phyloP scores from a whole-genome alignment of 257 asterid genomes.

The Cinchona pubescens region DNA sequence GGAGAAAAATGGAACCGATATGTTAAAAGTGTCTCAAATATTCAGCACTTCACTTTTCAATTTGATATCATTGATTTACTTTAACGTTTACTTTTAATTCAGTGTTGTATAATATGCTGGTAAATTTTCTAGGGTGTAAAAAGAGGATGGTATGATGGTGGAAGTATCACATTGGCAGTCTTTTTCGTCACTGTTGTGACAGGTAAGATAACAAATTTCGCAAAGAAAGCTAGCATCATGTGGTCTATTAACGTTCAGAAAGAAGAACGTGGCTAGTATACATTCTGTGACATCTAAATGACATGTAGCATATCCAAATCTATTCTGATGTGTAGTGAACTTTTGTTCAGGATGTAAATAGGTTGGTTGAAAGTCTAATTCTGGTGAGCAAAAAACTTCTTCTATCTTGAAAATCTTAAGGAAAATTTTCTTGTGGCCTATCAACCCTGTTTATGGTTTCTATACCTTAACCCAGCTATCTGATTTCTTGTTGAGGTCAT shows the following conservation, averaged over 20 bases:
- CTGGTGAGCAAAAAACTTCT: not conserved
- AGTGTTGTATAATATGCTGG: not conserved
- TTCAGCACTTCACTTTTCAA: not conserved
- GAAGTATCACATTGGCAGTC: conserved; percentile 93
- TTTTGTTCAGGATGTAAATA: not conserved
- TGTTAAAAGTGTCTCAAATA: not conserved
- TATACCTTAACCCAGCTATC: not conserved
- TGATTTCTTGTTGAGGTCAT: conserved; percentile 1
- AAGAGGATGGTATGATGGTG: conserved; percentile 99
- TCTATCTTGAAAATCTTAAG: not conserved
- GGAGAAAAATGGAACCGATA: not conserved
- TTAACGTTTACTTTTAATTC: not conserved
- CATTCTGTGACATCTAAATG: not conserved
- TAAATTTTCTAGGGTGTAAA: conserved; percentile 66
- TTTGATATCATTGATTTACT: not conserved
- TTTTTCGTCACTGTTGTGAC: conserved; percentile 77
- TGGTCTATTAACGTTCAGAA: not conserved
- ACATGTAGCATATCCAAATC: not conserved
- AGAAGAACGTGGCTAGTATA: no score
- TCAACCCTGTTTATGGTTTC: not conserved
- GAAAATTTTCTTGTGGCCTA: not conserved
- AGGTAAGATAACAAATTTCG: conserved; percentile 38
- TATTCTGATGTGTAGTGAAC: no score
- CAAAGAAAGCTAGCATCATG: not conserved
- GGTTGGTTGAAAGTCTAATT: not conserved